A percentile compares a stretch with the other conserved stretches of the same genome.
Conservation (phyloP, 2,329 filamentous ascomycete species). For the Xenoacremonium recifei region DNA sequence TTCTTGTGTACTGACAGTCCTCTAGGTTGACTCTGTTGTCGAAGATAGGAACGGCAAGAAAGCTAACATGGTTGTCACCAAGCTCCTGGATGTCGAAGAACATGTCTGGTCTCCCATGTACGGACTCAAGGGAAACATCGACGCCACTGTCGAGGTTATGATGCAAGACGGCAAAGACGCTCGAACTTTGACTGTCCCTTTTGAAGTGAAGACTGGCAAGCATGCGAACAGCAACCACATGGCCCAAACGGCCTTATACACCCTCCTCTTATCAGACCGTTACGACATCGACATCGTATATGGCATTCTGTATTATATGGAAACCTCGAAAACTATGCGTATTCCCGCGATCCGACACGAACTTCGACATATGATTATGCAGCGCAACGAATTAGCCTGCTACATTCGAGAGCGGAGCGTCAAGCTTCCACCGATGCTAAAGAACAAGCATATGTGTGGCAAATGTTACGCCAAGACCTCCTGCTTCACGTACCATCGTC, state of each 20-base stretch:
- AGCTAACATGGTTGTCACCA: constrained; percentile 82
- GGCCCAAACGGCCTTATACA: constrained; percentile 93
- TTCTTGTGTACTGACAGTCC: constrained; percentile 30
- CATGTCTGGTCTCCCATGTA: constrained; percentile 99
- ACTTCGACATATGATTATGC: constrained; percentile 93
- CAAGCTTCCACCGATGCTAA: constrained; percentile 82
- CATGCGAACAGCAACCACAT: constrained; percentile 79
- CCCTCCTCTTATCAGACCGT: constrained; percentile 84
- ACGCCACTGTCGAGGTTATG: constrained; percentile 88
- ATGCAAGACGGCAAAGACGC: constrained; percentile 68
- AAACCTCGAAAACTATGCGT: constrained; percentile 80
- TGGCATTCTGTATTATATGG: constrained; percentile 93
- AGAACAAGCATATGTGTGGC: constrained; percentile 76
- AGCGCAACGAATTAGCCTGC: constrained; percentile 85
- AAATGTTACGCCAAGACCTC: constrained; percentile 87
- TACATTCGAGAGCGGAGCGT: constrained; percentile 78
- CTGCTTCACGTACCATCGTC: constrained; percentile 91
- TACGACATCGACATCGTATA: constrained; percentile 92
- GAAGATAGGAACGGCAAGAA: constrained; percentile 76
- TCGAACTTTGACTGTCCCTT: constrained; percentile 78
- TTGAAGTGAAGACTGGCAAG: constrained; percentile 94
- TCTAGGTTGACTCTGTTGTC: constrained; percentile 65
- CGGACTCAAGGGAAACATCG: constrained; percentile 94
- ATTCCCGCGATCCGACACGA: constrained; percentile 85
- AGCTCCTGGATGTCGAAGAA: constrained; percentile 93